Conservation (phyloP, 306 rosid genomes). For the Trifolium dubium region DNA sequence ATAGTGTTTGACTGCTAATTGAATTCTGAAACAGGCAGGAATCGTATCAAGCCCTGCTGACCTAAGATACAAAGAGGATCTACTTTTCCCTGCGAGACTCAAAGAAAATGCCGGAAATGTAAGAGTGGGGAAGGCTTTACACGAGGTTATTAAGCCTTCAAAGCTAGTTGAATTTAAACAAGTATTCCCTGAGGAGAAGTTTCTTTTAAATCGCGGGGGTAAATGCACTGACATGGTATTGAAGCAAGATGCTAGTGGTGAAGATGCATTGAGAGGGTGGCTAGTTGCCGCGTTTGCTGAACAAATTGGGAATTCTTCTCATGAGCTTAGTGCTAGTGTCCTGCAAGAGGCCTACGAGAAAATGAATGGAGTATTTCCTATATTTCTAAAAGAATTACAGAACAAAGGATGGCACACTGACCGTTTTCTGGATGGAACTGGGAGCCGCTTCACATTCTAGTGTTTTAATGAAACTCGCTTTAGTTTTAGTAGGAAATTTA, state of each 20-base stretch:
- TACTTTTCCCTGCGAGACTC: conserved; percentile 67
- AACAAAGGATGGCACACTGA: conserved; percentile 97
- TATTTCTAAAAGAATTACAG: conserved; percentile 70
- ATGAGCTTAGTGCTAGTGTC: conserved; percentile 46
- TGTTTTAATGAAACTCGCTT: too few species aligned
- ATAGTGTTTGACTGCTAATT: conserved; percentile 27
- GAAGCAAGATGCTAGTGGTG: conserved; percentile 80
- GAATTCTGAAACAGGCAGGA: conserved; percentile 58
- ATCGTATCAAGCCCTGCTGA: conserved; percentile 83
- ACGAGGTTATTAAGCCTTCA: conserved; percentile 73
- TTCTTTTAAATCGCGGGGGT: conserved; percentile 58
- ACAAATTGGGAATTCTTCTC: conserved; percentile 48
- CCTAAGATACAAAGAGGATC: conserved; percentile 83
- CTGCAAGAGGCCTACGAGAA: conserved; percentile 71
- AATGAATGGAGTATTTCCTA: conserved; percentile 66
- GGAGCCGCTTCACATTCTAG: conserved; percentile 71
- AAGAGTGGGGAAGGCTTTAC: conserved; percentile 73
- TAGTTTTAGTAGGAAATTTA: too few species aligned
- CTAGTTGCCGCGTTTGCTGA: conserved; percentile 85
- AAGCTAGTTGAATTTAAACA: conserved; percentile 61
- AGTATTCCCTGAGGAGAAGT: conserved; percentile 74
- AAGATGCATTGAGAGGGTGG: conserved; percentile 96
- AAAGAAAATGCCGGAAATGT: conserved; percentile 84
- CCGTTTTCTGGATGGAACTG: conserved; percentile 84
- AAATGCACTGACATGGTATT: conserved; percentile 72